A percentile compares a stretch with the other conserved stretches of the same genome.
Conservation (phyloP, 768 basidiomycete genomes). For the Trametes meyenii region DNA sequence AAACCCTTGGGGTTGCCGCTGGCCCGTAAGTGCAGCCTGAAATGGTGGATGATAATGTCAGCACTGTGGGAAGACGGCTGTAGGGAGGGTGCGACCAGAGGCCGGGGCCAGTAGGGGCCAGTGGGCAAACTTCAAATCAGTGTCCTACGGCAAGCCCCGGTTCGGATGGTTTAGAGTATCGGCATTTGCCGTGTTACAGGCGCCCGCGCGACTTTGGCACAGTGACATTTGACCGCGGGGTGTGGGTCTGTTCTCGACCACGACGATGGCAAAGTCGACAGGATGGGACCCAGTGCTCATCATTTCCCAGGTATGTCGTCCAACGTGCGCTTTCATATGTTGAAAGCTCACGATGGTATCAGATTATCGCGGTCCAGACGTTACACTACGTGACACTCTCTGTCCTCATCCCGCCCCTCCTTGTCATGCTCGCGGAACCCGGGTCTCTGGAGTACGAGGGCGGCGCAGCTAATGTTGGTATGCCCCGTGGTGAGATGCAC, state of each 20-base stretch:
- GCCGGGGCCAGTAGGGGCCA: too few relatives aligned
- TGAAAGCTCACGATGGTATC: not conserved
- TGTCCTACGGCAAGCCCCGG: too few relatives aligned
- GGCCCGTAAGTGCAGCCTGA: too few relatives aligned
- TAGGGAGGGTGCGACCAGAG: too few relatives aligned
- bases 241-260: not conserved
- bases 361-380: conserved; percentile 94
- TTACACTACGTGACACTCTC: conserved; percentile 92
- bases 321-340: not conserved
- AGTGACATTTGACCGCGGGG: not conserved
- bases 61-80: too few relatives aligned
- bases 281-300: conserved; percentile 92
- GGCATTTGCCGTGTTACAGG: not conserved
- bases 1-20: too few relatives aligned
- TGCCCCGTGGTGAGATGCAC: conserved; percentile 14
- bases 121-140: too few relatives aligned
- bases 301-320: conserved; percentile 70
- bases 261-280: conserved; percentile 41
- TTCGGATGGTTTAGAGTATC: not conserved
- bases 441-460: conserved; percentile 72
- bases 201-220: not conserved
- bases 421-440: conserved; percentile 75
- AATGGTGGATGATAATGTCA: too few relatives aligned
- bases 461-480: conserved; percentile 78
- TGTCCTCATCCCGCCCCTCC: conserved; percentile 77